A percentile compares a stretch with the other conserved stretches of the same genome.
Conservation (phyloP, 2,329 filamentous ascomycete genomes). For the Cyphellophora attinorum region DNA sequence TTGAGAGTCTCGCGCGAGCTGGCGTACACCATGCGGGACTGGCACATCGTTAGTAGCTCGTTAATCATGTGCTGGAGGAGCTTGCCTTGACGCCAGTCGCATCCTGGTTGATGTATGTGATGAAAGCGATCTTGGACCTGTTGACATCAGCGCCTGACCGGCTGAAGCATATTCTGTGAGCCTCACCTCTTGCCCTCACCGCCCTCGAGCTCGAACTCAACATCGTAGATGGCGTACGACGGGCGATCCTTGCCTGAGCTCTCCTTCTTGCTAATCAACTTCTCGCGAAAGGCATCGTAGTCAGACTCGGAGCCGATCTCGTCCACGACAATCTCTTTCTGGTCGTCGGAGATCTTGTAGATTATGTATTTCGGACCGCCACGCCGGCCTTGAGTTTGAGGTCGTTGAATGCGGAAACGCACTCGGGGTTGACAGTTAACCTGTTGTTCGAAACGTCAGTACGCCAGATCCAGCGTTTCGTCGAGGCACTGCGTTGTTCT, state of each 20-base stretch:
- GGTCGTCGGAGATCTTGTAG: slow-evolving; percentile 42
- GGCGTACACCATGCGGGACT: slow-evolving; percentile 43
- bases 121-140: slow-evolving; percentile 43
- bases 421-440: slow-evolving; percentile 37
- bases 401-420: slow-evolving; percentile 36
- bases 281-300: slow-evolving; percentile 39
- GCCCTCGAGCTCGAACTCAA: slow-evolving; percentile 37
- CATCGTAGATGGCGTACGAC: slow-evolving; percentile 41
- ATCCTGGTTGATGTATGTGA: slow-evolving; percentile 26
- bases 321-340: slow-evolving; percentile 40
- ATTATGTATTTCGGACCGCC: slow-evolving; percentile 40
- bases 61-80: background rate
- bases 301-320: slow-evolving; percentile 33
- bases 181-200: slow-evolving; percentile 40
- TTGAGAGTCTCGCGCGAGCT: slow-evolving; percentile 39
- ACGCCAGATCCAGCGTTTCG: background rate
- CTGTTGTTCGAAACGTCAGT: slow-evolving; percentile 21
- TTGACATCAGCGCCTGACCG: too few species aligned
- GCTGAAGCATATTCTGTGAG: too few species aligned
- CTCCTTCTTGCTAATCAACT: slow-evolving; percentile 33
- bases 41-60: slow-evolving; percentile 6
- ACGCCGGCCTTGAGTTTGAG: slow-evolving; percentile 37
- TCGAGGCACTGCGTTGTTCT: slow-evolving; percentile 2
- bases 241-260: slow-evolving; percentile 33
- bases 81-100: slow-evolving; percentile 19